phyloP scores from a whole-genome alignment of 2,329 filamentous ascomycete species.

The Fusarium sacchari region DNA sequence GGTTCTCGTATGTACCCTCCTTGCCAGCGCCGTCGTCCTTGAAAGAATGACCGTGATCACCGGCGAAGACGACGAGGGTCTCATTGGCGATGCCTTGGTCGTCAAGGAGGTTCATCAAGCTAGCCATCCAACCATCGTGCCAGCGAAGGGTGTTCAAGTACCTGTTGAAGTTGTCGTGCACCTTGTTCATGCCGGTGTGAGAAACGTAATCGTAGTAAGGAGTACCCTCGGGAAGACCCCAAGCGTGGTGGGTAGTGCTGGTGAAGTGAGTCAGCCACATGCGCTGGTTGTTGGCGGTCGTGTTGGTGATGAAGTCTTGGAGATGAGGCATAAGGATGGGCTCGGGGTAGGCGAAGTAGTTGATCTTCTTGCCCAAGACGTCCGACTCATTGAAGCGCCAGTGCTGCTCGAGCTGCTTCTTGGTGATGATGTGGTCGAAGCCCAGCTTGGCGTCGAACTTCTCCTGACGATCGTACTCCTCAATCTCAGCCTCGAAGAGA shows the following conservation, averaged over 20 bases:
- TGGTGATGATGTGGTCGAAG: slow-evolving; percentile 45
- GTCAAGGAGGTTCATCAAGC: slow-evolving; percentile 47
- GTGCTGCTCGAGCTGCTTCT: slow-evolving; percentile 44
- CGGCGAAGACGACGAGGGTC: slow-evolving; percentile 48
- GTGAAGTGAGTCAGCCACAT: slow-evolving; percentile 51
- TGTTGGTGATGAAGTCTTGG: slow-evolving; percentile 46
- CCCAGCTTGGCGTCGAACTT: slow-evolving; percentile 48
- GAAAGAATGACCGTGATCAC: slow-evolving; percentile 50
- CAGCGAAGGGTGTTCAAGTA: slow-evolving; percentile 49
- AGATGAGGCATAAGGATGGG: slow-evolving; percentile 46
- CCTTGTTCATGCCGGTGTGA: slow-evolving; percentile 39
- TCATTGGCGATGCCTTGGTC: slow-evolving; percentile 48
- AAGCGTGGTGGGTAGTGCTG: slow-evolving; percentile 51
- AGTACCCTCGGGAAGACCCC: slow-evolving; percentile 36
- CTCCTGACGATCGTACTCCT: slow-evolving; percentile 50
- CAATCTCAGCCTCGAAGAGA: slow-evolving; percentile 50
- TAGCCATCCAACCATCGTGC: slow-evolving; percentile 48
- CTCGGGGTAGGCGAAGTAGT: slow-evolving; percentile 51
- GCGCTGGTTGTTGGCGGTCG: slow-evolving; percentile 48
- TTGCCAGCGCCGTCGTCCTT: slow-evolving; percentile 47
- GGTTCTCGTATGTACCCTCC: slow-evolving; percentile 48
- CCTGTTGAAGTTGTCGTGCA: slow-evolving; percentile 46
- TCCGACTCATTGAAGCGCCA: slow-evolving; percentile 40
- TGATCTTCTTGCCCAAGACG: slow-evolving; percentile 39
- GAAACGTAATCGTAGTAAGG: slow-evolving; percentile 36